Evolutionary conservation across 495 filamentous ascomycete genomes (phyloP), one percentile per base, ranked within the genome.

Genomic region (Aspergillus egyptiacus): DNA sequence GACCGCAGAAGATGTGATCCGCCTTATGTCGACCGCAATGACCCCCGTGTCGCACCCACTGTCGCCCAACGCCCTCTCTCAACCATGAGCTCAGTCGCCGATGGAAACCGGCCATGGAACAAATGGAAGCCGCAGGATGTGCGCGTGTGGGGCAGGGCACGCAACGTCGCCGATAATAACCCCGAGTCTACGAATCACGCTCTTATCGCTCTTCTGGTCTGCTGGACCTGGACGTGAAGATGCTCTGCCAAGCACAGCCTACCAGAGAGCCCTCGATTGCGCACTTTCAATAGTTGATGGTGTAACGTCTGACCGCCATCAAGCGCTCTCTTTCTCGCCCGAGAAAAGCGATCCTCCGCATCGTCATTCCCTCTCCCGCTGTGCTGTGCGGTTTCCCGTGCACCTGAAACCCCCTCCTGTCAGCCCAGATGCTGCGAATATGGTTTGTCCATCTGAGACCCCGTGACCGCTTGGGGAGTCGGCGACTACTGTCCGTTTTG

Each of bases 101-200:
- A 56, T 48, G 57, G 50, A 56, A 56, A 59, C 45, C 57, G 56
- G 40, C 46, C 47, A 37, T 48, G 38, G 45, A 37, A 31, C 33
- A 27, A 36, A n/a, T n/a, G n/a, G 34, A 30, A 34, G 15, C n/a
- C 25, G 20, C 44, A 22, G 22, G 39, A 24, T 33, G 39, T n/a
- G 28, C 13, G 31, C 17, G 22, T 35, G 54, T 59, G 57, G 54
- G 53, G 54, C 51, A 22, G 31, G 19, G 53, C 51, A 49, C 51
- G 50, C 54, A 54, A 54, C 48, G 45, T 20, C 47, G 25, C 19
- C 13, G 20, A 18, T 11, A 33, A 24, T 1, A 20, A 34, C n/a
- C 6, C 27, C 10, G 13, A 24, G 17, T 32, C 23, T 13, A 18
- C 38, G 37, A 50, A 35, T 50, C 34, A 40, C 6, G 4, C 47